Evolutionary conservation across 2,329 filamentous ascomycete genomes (phyloP).

Genomic region (Aspergillus transmontanensis): DNA sequence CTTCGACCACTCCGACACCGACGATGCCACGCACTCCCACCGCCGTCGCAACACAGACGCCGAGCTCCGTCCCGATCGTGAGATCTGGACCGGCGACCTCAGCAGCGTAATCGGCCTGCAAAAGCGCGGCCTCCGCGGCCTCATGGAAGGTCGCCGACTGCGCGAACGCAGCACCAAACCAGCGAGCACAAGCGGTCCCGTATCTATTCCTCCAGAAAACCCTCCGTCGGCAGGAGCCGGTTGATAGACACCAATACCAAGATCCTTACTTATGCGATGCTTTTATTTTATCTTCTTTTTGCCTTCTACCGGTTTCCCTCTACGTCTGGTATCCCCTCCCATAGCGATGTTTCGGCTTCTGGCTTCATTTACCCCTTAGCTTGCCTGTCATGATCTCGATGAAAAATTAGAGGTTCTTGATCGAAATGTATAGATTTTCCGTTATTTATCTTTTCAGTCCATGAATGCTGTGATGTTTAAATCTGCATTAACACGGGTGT

Average conservation of each 20-base stretch:
- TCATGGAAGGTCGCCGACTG: constrained; percentile 93
- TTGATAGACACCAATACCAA: neutral
- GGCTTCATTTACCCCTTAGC: neutral
- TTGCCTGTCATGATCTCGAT: neutral
- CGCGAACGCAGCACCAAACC: constrained; percentile 64
- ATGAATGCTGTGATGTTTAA: neutral
- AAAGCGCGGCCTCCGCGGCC: constrained; percentile 83
- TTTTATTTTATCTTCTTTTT: neutral
- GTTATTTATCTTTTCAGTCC: neutral
- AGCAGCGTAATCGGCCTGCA: constrained; percentile 91
- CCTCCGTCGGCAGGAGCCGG: neutral
- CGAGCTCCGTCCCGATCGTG: constrained; percentile 47
- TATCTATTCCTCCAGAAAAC: constrained; percentile 3
- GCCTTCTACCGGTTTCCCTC: neutral
- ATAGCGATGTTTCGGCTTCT: neutral
- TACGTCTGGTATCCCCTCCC: neutral
- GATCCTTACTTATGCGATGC: neutral
- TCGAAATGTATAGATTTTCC: constrained; percentile 1
- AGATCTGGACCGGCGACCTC: constrained; percentile 74
- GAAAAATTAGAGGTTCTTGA: neutral
- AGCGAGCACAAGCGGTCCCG: constrained; percentile 17
- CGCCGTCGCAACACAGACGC: constrained; percentile 43
- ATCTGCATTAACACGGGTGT: neutral
- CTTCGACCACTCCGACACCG: constrained; percentile 41
- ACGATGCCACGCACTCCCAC: constrained; percentile 42